Base-by-base conservation (phyloP, 2,329 filamentous ascomycete species). In the Hypoxylon sp. region DNA sequence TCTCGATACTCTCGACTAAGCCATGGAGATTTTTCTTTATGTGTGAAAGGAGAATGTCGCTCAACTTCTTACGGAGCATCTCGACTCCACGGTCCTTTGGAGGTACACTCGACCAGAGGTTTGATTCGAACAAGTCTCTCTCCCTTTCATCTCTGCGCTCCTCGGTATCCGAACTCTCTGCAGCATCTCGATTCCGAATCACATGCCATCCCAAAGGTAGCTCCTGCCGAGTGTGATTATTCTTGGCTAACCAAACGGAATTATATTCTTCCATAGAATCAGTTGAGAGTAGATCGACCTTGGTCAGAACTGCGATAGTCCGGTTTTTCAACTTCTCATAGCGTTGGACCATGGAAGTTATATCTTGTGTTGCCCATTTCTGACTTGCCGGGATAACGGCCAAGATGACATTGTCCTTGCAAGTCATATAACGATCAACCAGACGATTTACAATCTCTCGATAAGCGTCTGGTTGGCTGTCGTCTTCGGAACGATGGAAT, bases 261-360 rank as follows among this genome's bases (percentile, higher is more conserved):
- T 66, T 74, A 0, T 61, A 67, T 62, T 87, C 82, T 4, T 81
- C 80, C 0, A 77, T 75, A 0, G 80, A 80, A 0, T 79, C 81
- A 0, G 75, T 57, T 0, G 70, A 72, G 0, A 85, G 74, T 2
- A 76, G 74, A 65, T 89, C 86, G 0, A 85, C 84, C 71, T 89
- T 88, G 0, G 87, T 90, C 60, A 90, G 82, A 60, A 90, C 83
- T 0, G 87, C 85, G 0, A 89, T 75, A 0, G 87, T 89, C 1
- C 87, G 82, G 1, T 76, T 67, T 13, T 80, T 79, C 0, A 79
- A 69, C 0, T 78, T 77, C 67, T 89, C 86, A 30, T 83, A 72
- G 13, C 78, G 71, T 17, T 79, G 77, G 2, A 80, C 82, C 11
- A 82, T 78, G 0, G 81, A 76, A 0, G 88, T 75, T 3, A 90